Evolutionary conservation across 208 protist species (phyloP).

Genomic region (Naegleria fowleri): DNA sequence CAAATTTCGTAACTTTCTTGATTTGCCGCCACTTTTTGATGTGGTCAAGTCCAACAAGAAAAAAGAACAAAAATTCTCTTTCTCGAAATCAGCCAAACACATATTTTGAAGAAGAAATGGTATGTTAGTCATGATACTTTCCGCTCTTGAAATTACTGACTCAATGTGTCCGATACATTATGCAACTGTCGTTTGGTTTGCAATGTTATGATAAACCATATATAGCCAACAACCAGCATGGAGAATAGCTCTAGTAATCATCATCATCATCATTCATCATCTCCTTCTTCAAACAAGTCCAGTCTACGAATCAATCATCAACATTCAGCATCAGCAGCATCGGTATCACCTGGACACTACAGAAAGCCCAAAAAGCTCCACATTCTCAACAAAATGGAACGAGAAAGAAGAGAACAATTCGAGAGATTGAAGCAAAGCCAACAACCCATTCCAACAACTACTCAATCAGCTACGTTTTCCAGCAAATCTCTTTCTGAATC

Average conservation of each 20-base stretch:
- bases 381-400: neutral
- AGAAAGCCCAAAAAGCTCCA: neutral
- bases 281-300: neutral
- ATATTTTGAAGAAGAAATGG: no score
- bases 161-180: no score
- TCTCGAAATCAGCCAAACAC: no score
- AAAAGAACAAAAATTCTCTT: neutral
- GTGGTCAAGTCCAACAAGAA: neutral
- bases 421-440: neutral
- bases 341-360: neutral
- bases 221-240: neutral
- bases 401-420: neutral
- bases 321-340: no score
- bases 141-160: no score
- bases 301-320: neutral
- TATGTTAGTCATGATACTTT: no score
- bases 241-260: neutral
- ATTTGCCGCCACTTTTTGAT: neutral
- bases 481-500: neutral
- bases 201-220: neutral
- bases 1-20: neutral
- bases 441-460: neutral
- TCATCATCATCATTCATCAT: neutral
- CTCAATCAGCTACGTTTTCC: no score
- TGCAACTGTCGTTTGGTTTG: no score